A percentile compares a stretch with the other conserved stretches of the same genome.
Evolutionary conservation across 2,329 filamentous ascomycete genomes (phyloP).

Genomic region (Gremmenia infestans): DNA sequence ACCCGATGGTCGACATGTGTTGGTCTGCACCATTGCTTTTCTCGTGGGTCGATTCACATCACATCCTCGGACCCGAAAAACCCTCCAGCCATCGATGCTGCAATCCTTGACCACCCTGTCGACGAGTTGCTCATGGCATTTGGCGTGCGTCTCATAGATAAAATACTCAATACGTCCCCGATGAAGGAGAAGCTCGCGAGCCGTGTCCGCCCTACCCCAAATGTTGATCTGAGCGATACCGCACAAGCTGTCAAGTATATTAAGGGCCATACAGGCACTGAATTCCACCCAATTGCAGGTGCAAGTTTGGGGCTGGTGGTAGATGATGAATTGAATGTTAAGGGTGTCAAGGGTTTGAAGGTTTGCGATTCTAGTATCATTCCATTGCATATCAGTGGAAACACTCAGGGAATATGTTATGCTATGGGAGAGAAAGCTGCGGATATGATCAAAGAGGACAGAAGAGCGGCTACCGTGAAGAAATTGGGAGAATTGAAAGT

Average conservation of each 20-base stretch:
- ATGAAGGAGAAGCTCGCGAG: slow-evolving; percentile 13
- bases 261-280: slow-evolving; percentile 6
- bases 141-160: slow-evolving; percentile 5
- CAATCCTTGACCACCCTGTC: slow-evolving; percentile 2
- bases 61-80: slow-evolving; percentile 31
- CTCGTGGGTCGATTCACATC: slow-evolving; percentile 38
- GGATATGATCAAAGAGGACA: slow-evolving; percentile 55
- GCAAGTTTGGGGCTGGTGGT: slow-evolving; percentile 87
- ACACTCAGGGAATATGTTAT: slow-evolving; percentile 82
- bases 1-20: slow-evolving; percentile 19
- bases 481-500: too few species aligned
- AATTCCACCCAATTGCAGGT: slow-evolving; percentile 77
- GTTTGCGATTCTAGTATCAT: slow-evolving; percentile 66
- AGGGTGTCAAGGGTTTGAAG: slow-evolving; percentile 64
- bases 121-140: slow-evolving; percentile 4
- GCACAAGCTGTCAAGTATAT: slow-evolving; percentile 3
- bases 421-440: slow-evolving; percentile 77
- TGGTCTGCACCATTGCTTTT: slow-evolving; percentile 38
- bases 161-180: slow-evolving; percentile 8
- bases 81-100: slow-evolving; percentile 35
- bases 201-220: slow-evolving; percentile 2
- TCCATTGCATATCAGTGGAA: slow-evolving; percentile 76
- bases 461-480: too few species aligned
- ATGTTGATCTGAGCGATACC: slow-evolving; percentile 2
- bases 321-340: slow-evolving; percentile 65